Conservation (phyloP, 352 stramenopile species). For the Phytophthora palmivora region DNA sequence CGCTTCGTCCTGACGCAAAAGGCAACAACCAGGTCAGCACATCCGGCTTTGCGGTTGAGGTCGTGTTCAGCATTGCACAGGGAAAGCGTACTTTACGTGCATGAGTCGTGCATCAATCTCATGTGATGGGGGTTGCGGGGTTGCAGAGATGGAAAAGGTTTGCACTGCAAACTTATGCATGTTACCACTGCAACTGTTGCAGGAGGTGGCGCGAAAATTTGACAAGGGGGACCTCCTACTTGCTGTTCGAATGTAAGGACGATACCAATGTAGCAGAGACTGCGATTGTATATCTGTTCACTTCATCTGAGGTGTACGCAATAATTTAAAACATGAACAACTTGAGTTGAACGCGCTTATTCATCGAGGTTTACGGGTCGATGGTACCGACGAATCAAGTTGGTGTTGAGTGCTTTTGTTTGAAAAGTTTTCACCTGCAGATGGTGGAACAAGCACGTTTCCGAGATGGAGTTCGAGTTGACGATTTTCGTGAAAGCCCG, state of each 20-base stretch:
- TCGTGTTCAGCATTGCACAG: neutral
- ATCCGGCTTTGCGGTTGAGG: conserved; percentile 14
- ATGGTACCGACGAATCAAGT: neutral
- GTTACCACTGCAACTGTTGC: neutral
- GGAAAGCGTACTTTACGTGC: conserved; percentile 4
- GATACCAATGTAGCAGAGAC: conserved; percentile 6
- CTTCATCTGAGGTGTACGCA: neutral
- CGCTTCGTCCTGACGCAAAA: conserved; percentile 24
- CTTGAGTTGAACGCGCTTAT: neutral
- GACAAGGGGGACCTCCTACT: neutral
- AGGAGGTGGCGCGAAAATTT: conserved; percentile 16
- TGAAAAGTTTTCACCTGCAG: conserved; percentile 6
- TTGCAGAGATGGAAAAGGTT: conserved; percentile 1
- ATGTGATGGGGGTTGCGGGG: conserved; percentile 20
- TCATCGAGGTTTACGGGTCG: neutral
- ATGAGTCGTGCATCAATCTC: conserved; percentile 18
- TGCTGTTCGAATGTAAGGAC: neutral
- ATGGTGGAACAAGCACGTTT: conserved; percentile 24
- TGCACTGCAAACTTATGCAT: too few species aligned
- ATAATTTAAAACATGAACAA: conserved; percentile 18
- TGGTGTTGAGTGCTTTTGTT: neutral
- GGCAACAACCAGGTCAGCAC: conserved; percentile 13
- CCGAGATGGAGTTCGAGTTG: conserved; percentile 13
- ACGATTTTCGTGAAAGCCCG: conserved; percentile 15
- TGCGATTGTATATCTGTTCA: conserved; percentile 1